Conservation (phyloP, 441 rosid genomes). For the Syzygium syzygioides region DNA sequence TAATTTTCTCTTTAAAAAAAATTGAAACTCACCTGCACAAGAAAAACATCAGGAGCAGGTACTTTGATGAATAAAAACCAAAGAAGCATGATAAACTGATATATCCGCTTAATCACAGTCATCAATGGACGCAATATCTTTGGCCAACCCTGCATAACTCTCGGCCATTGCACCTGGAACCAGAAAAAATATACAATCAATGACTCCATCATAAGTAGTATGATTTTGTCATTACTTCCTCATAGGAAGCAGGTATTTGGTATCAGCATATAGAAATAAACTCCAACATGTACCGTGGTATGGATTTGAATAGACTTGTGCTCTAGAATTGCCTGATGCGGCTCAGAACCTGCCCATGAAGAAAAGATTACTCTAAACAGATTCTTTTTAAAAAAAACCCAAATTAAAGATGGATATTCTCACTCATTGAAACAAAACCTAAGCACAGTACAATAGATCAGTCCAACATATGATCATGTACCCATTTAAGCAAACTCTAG, state of each 20-base stretch:
- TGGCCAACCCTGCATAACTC: conserved; percentile 36
- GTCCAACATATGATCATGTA: not conserved
- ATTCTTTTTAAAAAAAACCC: not conserved
- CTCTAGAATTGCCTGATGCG: conserved; percentile 58
- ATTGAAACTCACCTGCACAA: conserved; percentile 66
- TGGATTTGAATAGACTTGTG: conserved; percentile 75
- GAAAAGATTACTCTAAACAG: not conserved
- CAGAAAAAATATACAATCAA: not conserved
- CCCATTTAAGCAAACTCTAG: not conserved
- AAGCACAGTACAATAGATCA: not conserved
- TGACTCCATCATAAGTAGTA: not conserved
- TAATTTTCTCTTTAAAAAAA: not conserved
- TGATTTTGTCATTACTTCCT: not conserved
- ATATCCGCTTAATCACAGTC: conserved; percentile 67
- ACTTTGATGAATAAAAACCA: conserved; percentile 78
- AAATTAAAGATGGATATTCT: not conserved
- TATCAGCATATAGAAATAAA: not conserved
- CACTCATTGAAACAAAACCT: not conserved
- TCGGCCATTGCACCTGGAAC: conserved; percentile 61
- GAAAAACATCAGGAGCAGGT: conserved; percentile 73
- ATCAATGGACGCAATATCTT: conserved; percentile 53
- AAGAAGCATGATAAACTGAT: conserved; percentile 73
- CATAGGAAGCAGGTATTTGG: not conserved
- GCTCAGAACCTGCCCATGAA: conserved; percentile 67
- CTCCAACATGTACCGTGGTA: conserved; percentile 54